Conservation (phyloP, 768 basidiomycete genomes). For the Cyathus striatus region DNA sequence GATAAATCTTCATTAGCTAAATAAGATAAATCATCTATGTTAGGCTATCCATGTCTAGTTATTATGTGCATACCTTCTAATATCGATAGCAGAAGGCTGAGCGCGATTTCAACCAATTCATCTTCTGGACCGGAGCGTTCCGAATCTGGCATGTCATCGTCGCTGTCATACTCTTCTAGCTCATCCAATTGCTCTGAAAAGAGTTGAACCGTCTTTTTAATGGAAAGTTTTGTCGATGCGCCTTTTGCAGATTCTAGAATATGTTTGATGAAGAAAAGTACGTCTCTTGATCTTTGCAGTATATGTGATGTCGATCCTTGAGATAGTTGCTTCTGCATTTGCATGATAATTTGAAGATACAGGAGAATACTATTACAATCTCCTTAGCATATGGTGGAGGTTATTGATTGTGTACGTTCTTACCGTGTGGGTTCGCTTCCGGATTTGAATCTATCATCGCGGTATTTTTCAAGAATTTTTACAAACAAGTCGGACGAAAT, state of each 20-base stretch:
- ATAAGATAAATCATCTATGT: no score
- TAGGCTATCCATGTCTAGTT: no score
- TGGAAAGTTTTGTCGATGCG: conserved; percentile 11
- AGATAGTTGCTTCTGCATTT: conserved; percentile 71
- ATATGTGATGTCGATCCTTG: conserved; percentile 53
- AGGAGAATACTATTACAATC: conserved; percentile 49
- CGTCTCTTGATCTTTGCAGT: conserved; percentile 57
- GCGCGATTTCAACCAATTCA: conserved; percentile 70
- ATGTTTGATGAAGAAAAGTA: conserved; percentile 80
- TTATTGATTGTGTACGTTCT: conserved; percentile 8
- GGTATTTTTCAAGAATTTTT: conserved; percentile 66
- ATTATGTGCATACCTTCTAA: conserved; percentile 63
- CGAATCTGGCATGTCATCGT: conserved; percentile 45
- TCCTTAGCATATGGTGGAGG: no score
- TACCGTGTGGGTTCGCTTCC: conserved; percentile 52
- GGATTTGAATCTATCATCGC: conserved; percentile 28
- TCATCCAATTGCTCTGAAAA: conserved; percentile 8
- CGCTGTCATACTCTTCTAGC: conserved; percentile 50
- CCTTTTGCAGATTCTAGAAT: conserved; percentile 47
- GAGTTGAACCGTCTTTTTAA: neutral
- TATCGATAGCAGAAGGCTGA: conserved; percentile 78
- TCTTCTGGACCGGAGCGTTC: conserved; percentile 40
- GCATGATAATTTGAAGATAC: conserved; percentile 75
- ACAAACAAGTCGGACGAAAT: conserved; percentile 73
- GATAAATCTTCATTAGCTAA: conserved; percentile 57